Evolutionary conservation across 2,329 filamentous ascomycete species (phyloP), one percentile per base, ranked within the genome.

Genomic region (Xenosphaeropsis pyriputrescens): DNA sequence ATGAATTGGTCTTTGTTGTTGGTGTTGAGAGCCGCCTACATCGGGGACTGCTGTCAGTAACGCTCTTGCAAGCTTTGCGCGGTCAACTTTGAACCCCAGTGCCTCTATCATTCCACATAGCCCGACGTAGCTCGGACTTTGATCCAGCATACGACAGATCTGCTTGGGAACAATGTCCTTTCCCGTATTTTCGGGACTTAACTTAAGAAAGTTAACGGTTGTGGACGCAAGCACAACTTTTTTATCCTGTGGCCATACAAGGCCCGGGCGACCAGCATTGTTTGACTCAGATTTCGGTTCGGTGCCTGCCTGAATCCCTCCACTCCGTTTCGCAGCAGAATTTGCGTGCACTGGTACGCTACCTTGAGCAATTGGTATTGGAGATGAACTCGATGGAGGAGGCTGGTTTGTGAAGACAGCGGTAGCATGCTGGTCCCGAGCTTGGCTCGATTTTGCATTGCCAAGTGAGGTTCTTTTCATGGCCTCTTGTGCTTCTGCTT

Each of bases 41-140:
- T 32, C 22, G 8, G 26, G 29, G 6, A 38, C 22, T 6, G 18
- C 36, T 32, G 32, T 26, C 13, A 39, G 29, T 22, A 41, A 35
- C 6, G 40, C 32, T 34, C 31, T 41, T 16, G 37, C 40, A 36
- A 41, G 37, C 18, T 29, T 39, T 18, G 33, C 17, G 17, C 37
- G 22, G 32, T 41, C 40, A 32, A 41, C 29, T 15, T 17, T 39
- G 13, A 41, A 39, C 7, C 40, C 40, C 5, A 39, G 17, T 14
- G 32, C 18, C 29, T 41, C 40, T 29, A 41, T 39, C 40, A 39
- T 41, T 32, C 39, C 40, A 32, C 40, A 41, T 13, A 41, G 19
- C 32, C 39, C 37, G 29, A 36, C 7, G 18, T 41, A 41, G 26
- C 37, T 41, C 18, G 40, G 40, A 22, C 34, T 32, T 6, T 29